Base-by-base conservation (phyloP, 163 green algal species). In the Scenedesmus sp. region DNA sequence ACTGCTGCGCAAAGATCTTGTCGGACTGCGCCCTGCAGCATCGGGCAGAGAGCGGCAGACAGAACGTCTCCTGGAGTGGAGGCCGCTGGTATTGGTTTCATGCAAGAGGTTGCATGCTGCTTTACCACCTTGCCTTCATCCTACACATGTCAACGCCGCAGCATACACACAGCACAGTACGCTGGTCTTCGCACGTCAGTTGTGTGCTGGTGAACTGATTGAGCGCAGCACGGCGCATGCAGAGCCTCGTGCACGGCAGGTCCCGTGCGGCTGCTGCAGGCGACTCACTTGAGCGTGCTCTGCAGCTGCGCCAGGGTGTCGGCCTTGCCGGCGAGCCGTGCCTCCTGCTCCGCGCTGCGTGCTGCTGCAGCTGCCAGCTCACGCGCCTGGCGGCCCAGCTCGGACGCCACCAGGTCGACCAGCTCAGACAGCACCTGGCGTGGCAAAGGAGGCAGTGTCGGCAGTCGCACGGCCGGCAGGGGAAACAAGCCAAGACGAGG, bases 1-100 rank as follows among this genome's bases (percentile, higher is more conserved):
- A 49, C 81, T 92, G 88, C 70, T 92, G 88, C 53, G 37, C 40
- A 40, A 85, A 89, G 43, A 92, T 92, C 42, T 89, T 89, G 81
- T 92, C 81, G 43, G 44, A 70, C 42, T 92, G 88, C 1, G 88
- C 81, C 88, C 88, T 92, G 76, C 35, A 87, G 35, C 30, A 51
- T 13, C 30, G 2, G 43, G 49, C 22, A 83, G 35, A 53, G 20
- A 83, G 5, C 40, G 59, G 35, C 72, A 81, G 13, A 10, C 37
- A 46, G 18, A 81, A 33, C 13, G 9, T 37, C 61, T n/a, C 15
- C 6, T 20, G 15, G n/a, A 33, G 61, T 33, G 12, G 22, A 73
- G 13, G 22, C 18, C 0, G 61, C 61, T 6, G 22, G 61, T 33
- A 26, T 12, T 6, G 24, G n/a, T n/a, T n/a, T n/a, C 61, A 73